Base-by-base conservation (phyloP, 2,329 filamentous ascomycete species). In the Claviceps humidiphila region DNA sequence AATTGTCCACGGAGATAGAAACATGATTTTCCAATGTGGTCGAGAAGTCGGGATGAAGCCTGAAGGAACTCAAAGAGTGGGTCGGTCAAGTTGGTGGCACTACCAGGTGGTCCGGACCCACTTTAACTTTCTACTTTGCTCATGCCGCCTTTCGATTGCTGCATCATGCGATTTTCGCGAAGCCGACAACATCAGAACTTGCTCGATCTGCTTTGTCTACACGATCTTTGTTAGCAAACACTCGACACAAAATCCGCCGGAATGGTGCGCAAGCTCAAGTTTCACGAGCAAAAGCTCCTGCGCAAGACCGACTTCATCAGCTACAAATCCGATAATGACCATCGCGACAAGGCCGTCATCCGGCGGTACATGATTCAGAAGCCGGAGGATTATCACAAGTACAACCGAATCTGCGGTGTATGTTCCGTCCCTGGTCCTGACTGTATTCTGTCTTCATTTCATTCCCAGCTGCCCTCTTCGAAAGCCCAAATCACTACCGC, bases 261-360 rank as follows among this genome's bases (percentile, higher is more conserved):
- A 43, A 97, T 97, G 93, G 89, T 95, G 60, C 85, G 93, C 62
- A 89, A 95, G 75, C 82, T 98, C 66, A 97, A 96, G 73, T 81
- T 95, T 71, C 91, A 96, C 72, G 93, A 98, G 82, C 82, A 93
- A 67, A 94, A 93, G 78, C 85, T 97, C 66, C 81, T 97, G 62
- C 91, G 91, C 66, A 80, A 80, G 69, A 89, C 93, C 70, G 90
- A 98, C 73, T 95, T 98, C 71, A 84, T 90, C 67, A 93, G 85
- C 64, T 95, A 91, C 77, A 93, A 93, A 71, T 83, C 83, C 64
- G 90, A 97, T 72, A 80, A 85, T 64, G 77, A 81, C 61, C 93
- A 98, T 73, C 85, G 91, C 66, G 87, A 91, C 70, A 81, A 88
- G 56, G 71, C 73, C 56, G 81, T 97, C 55, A 79, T 87, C 56